Base-by-base conservation (phyloP, 305 asterid species). In the Fraxinus dipetala region DNA sequence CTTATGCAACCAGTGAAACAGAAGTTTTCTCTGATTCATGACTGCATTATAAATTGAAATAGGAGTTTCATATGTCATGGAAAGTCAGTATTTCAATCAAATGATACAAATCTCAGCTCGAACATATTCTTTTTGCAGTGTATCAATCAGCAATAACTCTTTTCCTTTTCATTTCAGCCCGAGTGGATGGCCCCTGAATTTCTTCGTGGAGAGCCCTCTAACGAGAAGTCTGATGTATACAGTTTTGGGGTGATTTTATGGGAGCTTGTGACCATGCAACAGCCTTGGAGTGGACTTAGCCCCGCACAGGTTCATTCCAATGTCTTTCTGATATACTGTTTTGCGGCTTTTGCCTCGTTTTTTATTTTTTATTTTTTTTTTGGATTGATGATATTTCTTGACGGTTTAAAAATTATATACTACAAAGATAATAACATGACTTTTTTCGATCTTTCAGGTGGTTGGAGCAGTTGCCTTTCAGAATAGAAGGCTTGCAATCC, bases 101-200 rank as follows among this genome's bases (percentile, higher is more conserved):
- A 54, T 18, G 65, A 18, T 54, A 0, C 26, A 54, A 54, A 18
- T 54, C 11, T 84, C 88, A 79, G 85, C 83, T 80, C 36, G 63
- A 63, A 54, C 76, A 24, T 84, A 74, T 80, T 70, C 45, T 72
- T 63, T 61, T 61, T 54, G 51, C 70, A 79, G 70, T 77, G 81
- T 80, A 76, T 84, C 84, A 67, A 77, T 78, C 85, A 72, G 75
- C 83, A 74, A 78, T 88, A 83, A 91, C 80, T 76, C 86, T 83
- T 76, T 83, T 82, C 48, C 86, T 87, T 87, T 79, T 83, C 63
- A 65, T 90, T 87, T 89, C 95, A 94, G 98, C 98, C 98, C 0
- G 98, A 95, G 87, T 95, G 98, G 98, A 93, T 95, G 98, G 98
- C 98, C 72, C 98, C 97, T 0, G 98, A 95, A 85, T 93, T 95